Percentiles rank a stretch among this genome's conserved stretches.
phyloP scores from a whole-genome alignment of 2,329 filamentous ascomycete species.

The Fonsecaea nubica region DNA sequence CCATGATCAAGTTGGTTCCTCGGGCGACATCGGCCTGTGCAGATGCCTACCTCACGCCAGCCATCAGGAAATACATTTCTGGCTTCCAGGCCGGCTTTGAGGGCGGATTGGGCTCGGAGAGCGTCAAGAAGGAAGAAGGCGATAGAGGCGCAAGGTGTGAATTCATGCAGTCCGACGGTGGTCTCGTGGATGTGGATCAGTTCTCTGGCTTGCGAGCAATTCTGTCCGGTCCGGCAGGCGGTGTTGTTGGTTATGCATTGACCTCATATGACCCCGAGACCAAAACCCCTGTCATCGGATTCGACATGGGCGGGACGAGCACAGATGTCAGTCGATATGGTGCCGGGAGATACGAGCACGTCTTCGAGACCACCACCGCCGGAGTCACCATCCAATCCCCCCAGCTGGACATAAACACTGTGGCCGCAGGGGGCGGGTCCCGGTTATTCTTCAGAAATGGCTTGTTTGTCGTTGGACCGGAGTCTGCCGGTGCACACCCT shows the following conservation, averaged over 20 bases:
- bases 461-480: conserved; percentile 88
- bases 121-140: conserved; percentile 70
- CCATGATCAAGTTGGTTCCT: conserved; percentile 83
- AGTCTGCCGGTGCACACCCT: conserved; percentile 88
- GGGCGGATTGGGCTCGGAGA: conserved; percentile 77
- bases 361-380: conserved; percentile 91
- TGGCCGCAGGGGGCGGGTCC: conserved; percentile 78
- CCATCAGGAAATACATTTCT: conserved; percentile 76
- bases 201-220: conserved; percentile 90
- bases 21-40: conserved; percentile 78
- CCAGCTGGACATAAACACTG: conserved; percentile 92
- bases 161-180: conserved; percentile 93
- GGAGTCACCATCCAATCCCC: conserved; percentile 94
- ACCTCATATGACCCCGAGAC: conserved; percentile 87
- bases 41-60: conserved; percentile 79
- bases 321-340: conserved; percentile 91
- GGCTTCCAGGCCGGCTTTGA: conserved; percentile 82
- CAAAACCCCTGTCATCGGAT: conserved; percentile 85
- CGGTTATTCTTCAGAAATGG: conserved; percentile 85
- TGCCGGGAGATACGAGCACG: conserved; percentile 85
- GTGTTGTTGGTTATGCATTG: conserved; percentile 89
- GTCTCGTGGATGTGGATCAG: conserved; percentile 61
- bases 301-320: conserved; percentile 94
- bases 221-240: conserved; percentile 88
- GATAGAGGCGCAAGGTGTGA: conserved; percentile 80